Percentiles rank a stretch among this genome's conserved stretches.
Conservation (phyloP, 2,329 filamentous ascomycete species). For the Alternaria ventricosa region DNA sequence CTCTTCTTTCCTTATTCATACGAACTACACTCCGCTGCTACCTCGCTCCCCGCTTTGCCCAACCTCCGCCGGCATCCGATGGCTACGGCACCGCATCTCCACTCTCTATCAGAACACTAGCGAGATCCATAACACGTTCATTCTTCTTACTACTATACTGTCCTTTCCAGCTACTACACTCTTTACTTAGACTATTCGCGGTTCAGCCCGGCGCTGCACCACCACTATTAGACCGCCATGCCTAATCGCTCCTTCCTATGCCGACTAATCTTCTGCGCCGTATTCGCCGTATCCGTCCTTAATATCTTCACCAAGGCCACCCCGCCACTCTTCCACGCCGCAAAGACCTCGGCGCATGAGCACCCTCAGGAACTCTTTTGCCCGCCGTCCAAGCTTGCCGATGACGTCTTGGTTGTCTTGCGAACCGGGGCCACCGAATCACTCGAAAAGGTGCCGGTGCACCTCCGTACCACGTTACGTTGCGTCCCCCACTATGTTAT, state of each 20-base stretch:
- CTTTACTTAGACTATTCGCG: constrained; percentile 8
- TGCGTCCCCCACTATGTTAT: constrained; percentile 64
- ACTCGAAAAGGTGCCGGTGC: constrained; percentile 62
- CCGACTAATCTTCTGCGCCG: constrained; percentile 40
- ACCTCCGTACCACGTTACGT: constrained; percentile 63
- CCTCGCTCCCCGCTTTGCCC: constrained; percentile 7
- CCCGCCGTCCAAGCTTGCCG: constrained; percentile 44
- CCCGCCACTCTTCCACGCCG: constrained; percentile 37
- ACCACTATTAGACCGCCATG: constrained; percentile 25
- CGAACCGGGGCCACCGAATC: constrained; percentile 67
- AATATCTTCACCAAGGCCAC: constrained; percentile 43
- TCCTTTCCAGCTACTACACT: constrained; percentile 1
- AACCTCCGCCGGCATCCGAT: constrained; percentile 17
- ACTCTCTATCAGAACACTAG: constrained; percentile 15
- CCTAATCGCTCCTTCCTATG: constrained; percentile 42
- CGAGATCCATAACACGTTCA: constrained; percentile 6
- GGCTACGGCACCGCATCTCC: constrained; percentile 15
- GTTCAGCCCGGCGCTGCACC: constrained; percentile 30
- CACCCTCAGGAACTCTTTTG: constrained; percentile 34
- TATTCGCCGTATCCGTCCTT: constrained; percentile 44
- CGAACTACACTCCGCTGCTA: background rate
- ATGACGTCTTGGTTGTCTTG: constrained; percentile 65
- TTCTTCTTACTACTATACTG: constrained; percentile 1
- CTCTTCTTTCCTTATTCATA: constrained; percentile 12
- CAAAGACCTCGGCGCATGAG: constrained; percentile 25